phyloP scores from a whole-genome alignment of 1,284 basidiomycete genomes.

The Naganishia cerealis region DNA sequence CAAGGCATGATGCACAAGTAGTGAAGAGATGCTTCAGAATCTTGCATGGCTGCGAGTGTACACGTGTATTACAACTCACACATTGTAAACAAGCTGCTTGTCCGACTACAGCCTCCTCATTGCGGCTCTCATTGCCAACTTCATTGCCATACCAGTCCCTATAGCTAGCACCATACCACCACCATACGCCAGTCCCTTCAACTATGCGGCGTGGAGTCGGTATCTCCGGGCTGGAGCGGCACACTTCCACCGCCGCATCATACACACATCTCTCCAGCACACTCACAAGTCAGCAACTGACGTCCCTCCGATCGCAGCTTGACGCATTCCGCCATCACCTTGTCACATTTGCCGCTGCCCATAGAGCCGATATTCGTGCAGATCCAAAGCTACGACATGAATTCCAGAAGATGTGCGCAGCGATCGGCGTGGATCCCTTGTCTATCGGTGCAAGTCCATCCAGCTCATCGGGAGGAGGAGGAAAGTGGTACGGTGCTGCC shows the following conservation, averaged over 20 bases:
- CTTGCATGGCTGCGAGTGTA: neutral
- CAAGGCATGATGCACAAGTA: neutral
- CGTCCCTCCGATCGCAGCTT: slow-evolving; percentile 77
- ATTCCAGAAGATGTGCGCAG: slow-evolving; percentile 94
- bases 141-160: neutral
- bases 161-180: neutral
- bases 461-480: slow-evolving; percentile 36
- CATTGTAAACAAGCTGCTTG: neutral
- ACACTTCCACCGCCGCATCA: slow-evolving; percentile 54
- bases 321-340: slow-evolving; percentile 79
- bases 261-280: slow-evolving; percentile 78
- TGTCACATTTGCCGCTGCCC: slow-evolving; percentile 74
- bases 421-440: slow-evolving; percentile 91
- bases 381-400: slow-evolving; percentile 86
- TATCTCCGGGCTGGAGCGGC: slow-evolving; percentile 57
- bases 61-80: neutral
- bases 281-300: slow-evolving; percentile 73
- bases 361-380: slow-evolving; percentile 78
- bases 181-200: neutral
- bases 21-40: slow-evolving; percentile 4
- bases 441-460: slow-evolving; percentile 58
- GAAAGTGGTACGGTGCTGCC: slow-evolving; percentile 23
- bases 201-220: slow-evolving; percentile 58
- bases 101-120: neutral
- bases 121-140: too few relatives aligned